Conservation (phyloP, 305 asterid species). For the Andrographis paniculata region DNA sequence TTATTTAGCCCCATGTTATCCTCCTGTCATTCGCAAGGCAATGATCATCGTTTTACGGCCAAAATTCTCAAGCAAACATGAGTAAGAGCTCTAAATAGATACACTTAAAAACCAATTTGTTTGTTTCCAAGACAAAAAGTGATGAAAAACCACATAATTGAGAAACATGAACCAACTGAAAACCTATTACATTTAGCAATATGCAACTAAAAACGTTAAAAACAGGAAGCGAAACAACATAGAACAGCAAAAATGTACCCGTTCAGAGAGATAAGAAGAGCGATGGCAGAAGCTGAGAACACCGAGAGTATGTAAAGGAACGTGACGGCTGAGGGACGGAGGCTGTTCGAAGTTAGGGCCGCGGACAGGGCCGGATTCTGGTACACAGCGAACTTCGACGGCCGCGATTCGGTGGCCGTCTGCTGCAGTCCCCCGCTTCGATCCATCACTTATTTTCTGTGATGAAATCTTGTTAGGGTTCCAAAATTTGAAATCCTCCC, state of each 20-base stretch:
- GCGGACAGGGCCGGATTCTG: conserved; percentile 84
- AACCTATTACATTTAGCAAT: not conserved
- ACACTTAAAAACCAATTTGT: not conserved
- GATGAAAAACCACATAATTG: not conserved
- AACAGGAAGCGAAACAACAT: conserved; percentile 6
- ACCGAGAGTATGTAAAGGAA: conserved; percentile 44
- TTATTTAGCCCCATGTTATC: not conserved
- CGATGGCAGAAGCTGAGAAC: conserved; percentile 37
- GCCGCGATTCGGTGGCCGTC: conserved; percentile 27
- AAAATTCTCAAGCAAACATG: not conserved
- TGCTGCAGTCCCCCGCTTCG: conserved; percentile 32
- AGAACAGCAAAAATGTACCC: conserved; percentile 29
- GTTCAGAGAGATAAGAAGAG: conserved; percentile 31
- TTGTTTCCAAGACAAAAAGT: not conserved
- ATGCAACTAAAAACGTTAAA: conserved; percentile 16
- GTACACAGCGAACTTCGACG: conserved; percentile 66
- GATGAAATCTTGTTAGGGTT: conserved; percentile 9
- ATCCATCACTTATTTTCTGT: conserved; percentile 22
- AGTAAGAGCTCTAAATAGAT: not conserved
- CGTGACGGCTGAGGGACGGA: conserved; percentile 53
- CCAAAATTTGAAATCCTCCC: conserved; percentile 15
- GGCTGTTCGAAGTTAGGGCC: conserved; percentile 70
- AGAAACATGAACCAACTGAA: conserved; percentile 12
- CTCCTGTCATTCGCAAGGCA: not conserved
- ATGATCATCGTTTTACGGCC: not conserved